Percentiles rank a stretch among this genome's conserved stretches.
Evolutionary conservation across 2,329 filamentous ascomycete genomes (phyloP).

Genomic region (Colletotrichum tamarilloi): DNA sequence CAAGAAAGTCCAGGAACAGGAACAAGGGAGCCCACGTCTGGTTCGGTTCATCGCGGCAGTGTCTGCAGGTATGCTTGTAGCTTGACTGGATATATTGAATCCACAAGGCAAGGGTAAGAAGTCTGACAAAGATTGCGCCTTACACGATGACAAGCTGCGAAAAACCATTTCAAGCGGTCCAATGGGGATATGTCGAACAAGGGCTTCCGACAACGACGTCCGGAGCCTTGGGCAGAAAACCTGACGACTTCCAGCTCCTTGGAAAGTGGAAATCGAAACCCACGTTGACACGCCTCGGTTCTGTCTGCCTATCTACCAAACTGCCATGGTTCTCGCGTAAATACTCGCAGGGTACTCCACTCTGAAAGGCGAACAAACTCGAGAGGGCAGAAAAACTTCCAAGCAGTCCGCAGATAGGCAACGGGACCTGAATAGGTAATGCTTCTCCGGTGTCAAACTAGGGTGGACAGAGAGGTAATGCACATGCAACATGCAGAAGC

Average conservation of each 20-base stretch:
- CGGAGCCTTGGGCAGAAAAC: background rate
- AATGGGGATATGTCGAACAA: background rate
- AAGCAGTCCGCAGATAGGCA: background rate
- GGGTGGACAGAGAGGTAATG: too few relatives aligned
- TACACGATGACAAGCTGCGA: background rate
- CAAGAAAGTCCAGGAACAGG: background rate
- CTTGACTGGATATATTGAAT: background rate
- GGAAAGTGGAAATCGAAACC: background rate
- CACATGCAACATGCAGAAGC: too few relatives aligned
- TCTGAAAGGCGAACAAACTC: background rate
- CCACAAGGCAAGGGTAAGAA: background rate
- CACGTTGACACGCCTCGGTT: background rate
- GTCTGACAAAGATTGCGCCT: background rate
- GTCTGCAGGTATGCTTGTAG: background rate
- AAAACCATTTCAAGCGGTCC: background rate
- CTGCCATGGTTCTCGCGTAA: background rate
- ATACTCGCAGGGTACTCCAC: background rate
- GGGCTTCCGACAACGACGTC: background rate
- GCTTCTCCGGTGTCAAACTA: background rate
- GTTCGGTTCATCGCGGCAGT: background rate
- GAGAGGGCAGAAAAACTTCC: background rate
- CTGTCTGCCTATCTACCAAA: too few relatives aligned
- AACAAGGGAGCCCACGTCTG: background rate
- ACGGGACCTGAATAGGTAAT: background rate
- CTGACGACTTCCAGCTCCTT: background rate